phyloP scores from a whole-genome alignment of 78 protist genomes.

The Polysphondylium violaceum region DNA sequence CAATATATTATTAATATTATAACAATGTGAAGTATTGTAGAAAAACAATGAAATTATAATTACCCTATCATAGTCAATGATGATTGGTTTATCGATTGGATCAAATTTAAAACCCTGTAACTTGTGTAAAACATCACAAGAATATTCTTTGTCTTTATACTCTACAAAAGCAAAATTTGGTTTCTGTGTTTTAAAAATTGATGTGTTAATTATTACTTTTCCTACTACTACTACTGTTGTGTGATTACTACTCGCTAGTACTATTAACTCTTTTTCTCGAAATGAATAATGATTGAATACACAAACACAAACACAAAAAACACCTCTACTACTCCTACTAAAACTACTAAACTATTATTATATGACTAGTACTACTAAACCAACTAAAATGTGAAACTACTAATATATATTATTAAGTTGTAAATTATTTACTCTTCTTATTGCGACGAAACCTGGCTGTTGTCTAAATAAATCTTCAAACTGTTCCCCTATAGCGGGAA shows the following conservation, averaged over 20 bases:
- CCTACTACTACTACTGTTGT: not conserved
- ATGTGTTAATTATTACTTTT: not conserved
- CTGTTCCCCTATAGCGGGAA: too few species aligned
- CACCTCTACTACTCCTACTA: too few species aligned
- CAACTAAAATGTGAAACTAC: not conserved
- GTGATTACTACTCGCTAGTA: not conserved
- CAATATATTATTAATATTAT: not conserved
- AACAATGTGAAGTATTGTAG: not conserved
- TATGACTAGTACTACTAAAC: not conserved
- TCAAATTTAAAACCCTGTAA: slow-evolving; percentile 35
- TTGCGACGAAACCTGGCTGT: slow-evolving; percentile 48
- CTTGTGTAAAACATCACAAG: slow-evolving; percentile 51
- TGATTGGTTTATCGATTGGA: slow-evolving; percentile 44
- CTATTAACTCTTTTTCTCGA: not conserved
- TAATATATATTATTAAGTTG: not conserved
- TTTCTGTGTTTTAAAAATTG: slow-evolving; percentile 2
- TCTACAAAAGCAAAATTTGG: slow-evolving; percentile 71
- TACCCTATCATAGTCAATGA: slow-evolving; percentile 72
- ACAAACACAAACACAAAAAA: too few species aligned
- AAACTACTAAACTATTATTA: not conserved
- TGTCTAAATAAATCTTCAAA: slow-evolving; percentile 53
- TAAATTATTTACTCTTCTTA: slow-evolving; percentile 58
- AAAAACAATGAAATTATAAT: not conserved
- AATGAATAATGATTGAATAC: too few species aligned
- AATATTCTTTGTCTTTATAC: slow-evolving; percentile 61